Evolutionary conservation across 1,284 basidiomycete genomes (phyloP).

Genomic region (Ustilago cynodontis): DNA sequence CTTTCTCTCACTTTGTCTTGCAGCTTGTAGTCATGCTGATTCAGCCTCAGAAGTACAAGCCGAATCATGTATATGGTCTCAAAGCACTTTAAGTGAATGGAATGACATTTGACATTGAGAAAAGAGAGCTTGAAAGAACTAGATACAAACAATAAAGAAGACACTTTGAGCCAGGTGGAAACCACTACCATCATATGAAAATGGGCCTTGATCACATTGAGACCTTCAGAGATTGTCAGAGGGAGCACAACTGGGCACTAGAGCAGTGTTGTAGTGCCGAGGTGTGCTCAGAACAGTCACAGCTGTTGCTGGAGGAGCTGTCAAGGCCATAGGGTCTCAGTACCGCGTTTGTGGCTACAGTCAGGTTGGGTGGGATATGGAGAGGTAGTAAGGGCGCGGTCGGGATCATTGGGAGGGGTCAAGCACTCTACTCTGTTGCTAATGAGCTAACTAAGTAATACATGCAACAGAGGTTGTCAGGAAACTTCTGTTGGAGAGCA

Average conservation of each 20-base stretch:
- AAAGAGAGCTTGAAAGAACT: neutral
- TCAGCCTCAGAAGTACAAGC: neutral
- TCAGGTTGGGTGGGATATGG: too few relatives aligned
- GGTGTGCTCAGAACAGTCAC: neutral
- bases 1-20: neutral
- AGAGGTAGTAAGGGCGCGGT: too few relatives aligned
- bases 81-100: neutral
- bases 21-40: neutral
- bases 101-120: neutral
- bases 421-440: too few relatives aligned
- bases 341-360: too few relatives aligned
- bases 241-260: neutral
- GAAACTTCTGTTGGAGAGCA: too few relatives aligned
- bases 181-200: constrained; percentile 1
- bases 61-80: neutral
- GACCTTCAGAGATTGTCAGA: neutral
- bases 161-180: neutral
- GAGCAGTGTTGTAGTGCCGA: neutral
- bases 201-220: neutral
- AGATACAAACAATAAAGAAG: neutral
- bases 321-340: too few relatives aligned
- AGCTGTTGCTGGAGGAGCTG: neutral
- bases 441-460: too few relatives aligned
- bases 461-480: too few relatives aligned
- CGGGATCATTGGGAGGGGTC: too few relatives aligned